phyloP scores from a whole-genome alignment of 2,329 filamentous ascomycete genomes.

The Stachybotrys chlorohalonatus region DNA sequence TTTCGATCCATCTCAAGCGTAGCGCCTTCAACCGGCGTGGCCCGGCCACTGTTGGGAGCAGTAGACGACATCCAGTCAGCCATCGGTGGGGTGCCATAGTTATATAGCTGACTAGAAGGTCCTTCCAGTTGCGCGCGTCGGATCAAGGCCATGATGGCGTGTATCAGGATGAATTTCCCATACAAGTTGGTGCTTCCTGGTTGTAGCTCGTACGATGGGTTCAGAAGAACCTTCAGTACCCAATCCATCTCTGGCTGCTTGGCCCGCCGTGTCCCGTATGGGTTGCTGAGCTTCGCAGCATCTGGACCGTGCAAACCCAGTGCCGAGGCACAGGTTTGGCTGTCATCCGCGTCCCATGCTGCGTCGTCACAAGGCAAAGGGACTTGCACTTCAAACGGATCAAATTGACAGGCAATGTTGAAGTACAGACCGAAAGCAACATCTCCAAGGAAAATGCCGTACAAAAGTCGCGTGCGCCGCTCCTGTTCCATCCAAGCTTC shows the following conservation, averaged over 20 bases:
- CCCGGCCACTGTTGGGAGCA: slow-evolving; percentile 32
- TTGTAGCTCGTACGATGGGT: slow-evolving; percentile 49
- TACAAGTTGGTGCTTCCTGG: slow-evolving; percentile 61
- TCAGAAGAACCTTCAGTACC: slow-evolving; percentile 52
- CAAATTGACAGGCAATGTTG: slow-evolving; percentile 55
- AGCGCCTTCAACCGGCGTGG: slow-evolving; percentile 33
- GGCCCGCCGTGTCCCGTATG: slow-evolving; percentile 51
- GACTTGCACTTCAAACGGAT: slow-evolving; percentile 53
- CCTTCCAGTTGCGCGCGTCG: slow-evolving; percentile 32
- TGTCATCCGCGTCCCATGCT: slow-evolving; percentile 58
- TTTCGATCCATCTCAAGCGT: slow-evolving; percentile 31
- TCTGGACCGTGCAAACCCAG: slow-evolving; percentile 53
- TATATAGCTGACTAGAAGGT: slow-evolving; percentile 21
- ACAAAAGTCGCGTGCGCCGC: slow-evolving; percentile 55
- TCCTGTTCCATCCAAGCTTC: slow-evolving; percentile 61
- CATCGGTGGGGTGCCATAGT: slow-evolving; percentile 46
- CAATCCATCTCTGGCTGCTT: slow-evolving; percentile 58
- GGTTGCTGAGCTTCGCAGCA: slow-evolving; percentile 46
- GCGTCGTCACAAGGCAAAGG: slow-evolving; percentile 67
- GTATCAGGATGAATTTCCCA: slow-evolving; percentile 66
- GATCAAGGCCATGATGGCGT: slow-evolving; percentile 57
- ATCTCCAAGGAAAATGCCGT: slow-evolving; percentile 56
- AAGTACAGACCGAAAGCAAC: slow-evolving; percentile 61
- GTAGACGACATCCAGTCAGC: slow-evolving; percentile 46
- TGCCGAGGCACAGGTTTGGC: slow-evolving; percentile 52